phyloP scores from a whole-genome alignment of 352 stramenopile species.

The Phytophthora constricta region DNA sequence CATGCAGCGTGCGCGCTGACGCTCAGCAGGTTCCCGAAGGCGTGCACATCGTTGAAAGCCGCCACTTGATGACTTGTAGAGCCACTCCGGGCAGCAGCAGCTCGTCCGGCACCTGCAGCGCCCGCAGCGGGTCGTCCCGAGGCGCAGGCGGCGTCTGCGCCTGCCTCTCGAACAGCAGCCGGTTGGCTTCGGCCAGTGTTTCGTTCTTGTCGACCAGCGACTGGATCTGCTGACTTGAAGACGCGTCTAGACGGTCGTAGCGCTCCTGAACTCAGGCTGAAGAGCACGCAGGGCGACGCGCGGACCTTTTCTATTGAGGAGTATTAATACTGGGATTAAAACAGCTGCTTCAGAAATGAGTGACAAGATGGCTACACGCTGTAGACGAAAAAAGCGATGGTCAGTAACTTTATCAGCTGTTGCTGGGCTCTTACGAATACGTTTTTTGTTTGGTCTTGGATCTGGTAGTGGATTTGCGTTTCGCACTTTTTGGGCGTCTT shows the following conservation, averaged over 20 bases:
- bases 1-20: conserved; percentile 54
- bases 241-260: conserved; percentile 51
- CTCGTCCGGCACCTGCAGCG: conserved; percentile 70
- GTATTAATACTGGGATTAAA: conserved; percentile 7
- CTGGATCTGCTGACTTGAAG: conserved; percentile 52
- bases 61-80: conserved; percentile 38
- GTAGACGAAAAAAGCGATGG: neutral
- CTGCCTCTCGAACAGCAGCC: conserved; percentile 64
- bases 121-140: conserved; percentile 10
- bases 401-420: no score
- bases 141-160: neutral
- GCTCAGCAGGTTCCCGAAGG: conserved; percentile 75
- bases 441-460: neutral
- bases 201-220: conserved; percentile 77
- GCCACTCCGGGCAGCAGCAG: conserved; percentile 61
- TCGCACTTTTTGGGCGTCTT: conserved; percentile 34
- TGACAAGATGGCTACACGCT: conserved; percentile 31
- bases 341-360: neutral
- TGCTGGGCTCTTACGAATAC: neutral
- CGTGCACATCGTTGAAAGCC: conserved; percentile 58
- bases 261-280: no score
- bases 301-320: conserved; percentile 28
- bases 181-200: conserved; percentile 75
- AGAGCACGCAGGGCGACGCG: conserved; percentile 48
- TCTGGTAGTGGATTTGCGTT: no score